phyloP scores from a whole-genome alignment of 192 early-diverging fungal species.

The Coemansia sp. region DNA sequence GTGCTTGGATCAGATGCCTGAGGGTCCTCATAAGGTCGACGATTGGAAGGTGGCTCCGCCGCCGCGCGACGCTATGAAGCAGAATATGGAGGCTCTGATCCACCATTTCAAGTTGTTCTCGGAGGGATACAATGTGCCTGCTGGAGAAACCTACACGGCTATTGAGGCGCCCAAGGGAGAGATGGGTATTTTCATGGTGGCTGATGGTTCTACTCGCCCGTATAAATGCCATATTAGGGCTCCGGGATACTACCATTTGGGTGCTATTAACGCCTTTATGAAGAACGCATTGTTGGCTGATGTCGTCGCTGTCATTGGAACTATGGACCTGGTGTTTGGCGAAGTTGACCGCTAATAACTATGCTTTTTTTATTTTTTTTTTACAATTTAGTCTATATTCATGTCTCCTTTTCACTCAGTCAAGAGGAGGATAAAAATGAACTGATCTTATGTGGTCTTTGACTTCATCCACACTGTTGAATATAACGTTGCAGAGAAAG shows the following conservation, averaged over 20 bases:
- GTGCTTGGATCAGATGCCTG: slow-evolving; percentile 95
- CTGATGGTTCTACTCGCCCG: slow-evolving; percentile 91
- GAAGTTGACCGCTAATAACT: slow-evolving; percentile 75
- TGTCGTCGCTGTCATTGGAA: slow-evolving; percentile 96
- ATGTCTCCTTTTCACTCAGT: not conserved
- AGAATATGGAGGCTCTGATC: slow-evolving; percentile 98
- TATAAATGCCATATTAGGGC: slow-evolving; percentile 98
- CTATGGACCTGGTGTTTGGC: slow-evolving; percentile 99
- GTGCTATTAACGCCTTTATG: slow-evolving; percentile 87
- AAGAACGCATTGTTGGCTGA: slow-evolving; percentile 93
- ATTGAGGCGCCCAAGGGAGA: slow-evolving; percentile 99
- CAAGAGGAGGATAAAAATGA: slow-evolving; percentile 42
- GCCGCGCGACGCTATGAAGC: slow-evolving; percentile 92
- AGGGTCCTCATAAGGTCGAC: slow-evolving; percentile 92
- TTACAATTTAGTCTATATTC: not conserved
- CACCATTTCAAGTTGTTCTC: slow-evolving; percentile 99
- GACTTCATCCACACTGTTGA: slow-evolving; percentile 34
- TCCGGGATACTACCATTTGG: slow-evolving; percentile 94
- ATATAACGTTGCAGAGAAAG: slow-evolving; percentile 31
- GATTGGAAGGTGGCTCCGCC: slow-evolving; percentile 98
- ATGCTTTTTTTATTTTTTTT: slow-evolving; percentile 1
- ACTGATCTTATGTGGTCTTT: slow-evolving; percentile 33
- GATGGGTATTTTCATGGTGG: slow-evolving; percentile 94
- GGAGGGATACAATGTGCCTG: slow-evolving; percentile 97
- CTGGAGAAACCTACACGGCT: slow-evolving; percentile 97